These are phyloP conservation scores for Bruguiera gymnorhiza DNA, from an alignment of 345 rosid genomes.

Conservation along the genomic window DNA sequence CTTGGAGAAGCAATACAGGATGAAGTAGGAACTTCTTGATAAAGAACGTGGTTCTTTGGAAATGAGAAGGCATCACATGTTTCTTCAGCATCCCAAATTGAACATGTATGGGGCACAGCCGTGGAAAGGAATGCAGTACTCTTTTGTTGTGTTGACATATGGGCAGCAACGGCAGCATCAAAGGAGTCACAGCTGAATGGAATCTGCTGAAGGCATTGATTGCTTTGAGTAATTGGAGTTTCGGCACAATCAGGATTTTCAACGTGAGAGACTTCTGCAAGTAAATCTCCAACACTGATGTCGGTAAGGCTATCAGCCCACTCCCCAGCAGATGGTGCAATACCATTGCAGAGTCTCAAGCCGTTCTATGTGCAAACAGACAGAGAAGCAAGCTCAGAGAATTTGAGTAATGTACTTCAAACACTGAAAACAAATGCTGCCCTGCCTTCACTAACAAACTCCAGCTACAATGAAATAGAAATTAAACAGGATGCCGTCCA, in stretches of 20 bases:
- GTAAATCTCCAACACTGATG: conserved; percentile 86
- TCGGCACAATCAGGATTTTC: conserved; percentile 37
- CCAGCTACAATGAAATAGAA: too few relatives aligned
- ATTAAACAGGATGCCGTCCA: too few relatives aligned
- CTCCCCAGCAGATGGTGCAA: conserved; percentile 51
- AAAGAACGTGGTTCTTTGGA: conserved; percentile 34
- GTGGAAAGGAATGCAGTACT: conserved; percentile 20
- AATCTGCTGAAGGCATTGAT: conserved; percentile 45
- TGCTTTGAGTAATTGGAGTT: conserved; percentile 36
- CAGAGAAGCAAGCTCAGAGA: conserved; percentile 16
- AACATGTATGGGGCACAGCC: conserved; percentile 45
- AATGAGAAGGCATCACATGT: conserved; percentile 96
- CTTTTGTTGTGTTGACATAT: conserved; percentile 69
- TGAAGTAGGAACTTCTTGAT: conserved; percentile 33
- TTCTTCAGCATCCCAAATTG: conserved; percentile 97
- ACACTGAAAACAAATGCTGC: too few relatives aligned
- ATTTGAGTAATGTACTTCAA: background rate
- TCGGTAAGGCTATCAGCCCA: conserved; percentile 98
- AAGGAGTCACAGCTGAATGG: conserved; percentile 89
- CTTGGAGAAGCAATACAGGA: conserved; percentile 33
- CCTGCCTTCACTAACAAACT: too few relatives aligned
- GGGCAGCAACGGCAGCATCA: conserved; percentile 98
- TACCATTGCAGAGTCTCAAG: conserved; percentile 31
- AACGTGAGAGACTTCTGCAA: conserved; percentile 60
- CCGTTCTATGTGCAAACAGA: conserved; percentile 37